Percentiles rank a stretch among this genome's conserved stretches.
Conservation (phyloP, 108 stramenopile species). For the Schizochytrium sp. region DNA sequence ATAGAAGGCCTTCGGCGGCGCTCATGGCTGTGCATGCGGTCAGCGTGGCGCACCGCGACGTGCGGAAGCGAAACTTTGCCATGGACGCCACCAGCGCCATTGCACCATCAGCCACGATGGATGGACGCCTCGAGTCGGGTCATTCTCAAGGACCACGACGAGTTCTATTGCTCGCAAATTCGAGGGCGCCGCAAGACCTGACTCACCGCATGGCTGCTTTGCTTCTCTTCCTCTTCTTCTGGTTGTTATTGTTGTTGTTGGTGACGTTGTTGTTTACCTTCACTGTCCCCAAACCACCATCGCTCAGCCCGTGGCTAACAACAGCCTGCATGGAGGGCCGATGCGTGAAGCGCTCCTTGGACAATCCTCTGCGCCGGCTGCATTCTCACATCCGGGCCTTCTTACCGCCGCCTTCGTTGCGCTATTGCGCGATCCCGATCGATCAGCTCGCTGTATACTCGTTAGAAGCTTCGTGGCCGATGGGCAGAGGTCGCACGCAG, state of each 20-base stretch:
- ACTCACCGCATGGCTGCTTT: not conserved
- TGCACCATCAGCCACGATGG: too few species aligned
- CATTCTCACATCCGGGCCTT: too few species aligned
- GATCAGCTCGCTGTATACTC: too few species aligned
- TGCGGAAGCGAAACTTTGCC: too few species aligned
- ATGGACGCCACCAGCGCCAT: too few species aligned
- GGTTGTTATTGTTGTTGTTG: not conserved
- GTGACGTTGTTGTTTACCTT: not conserved
- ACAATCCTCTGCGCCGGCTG: not conserved
- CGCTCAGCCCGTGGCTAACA: not conserved
- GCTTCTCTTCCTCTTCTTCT: not conserved
- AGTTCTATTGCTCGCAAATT: not conserved
- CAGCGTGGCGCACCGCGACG: too few species aligned
- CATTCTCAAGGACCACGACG: not conserved
- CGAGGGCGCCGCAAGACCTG: not conserved
- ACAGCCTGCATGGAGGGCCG: not conserved
- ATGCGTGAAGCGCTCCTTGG: not conserved
- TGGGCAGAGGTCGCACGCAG: too few species aligned
- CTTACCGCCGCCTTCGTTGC: too few species aligned
- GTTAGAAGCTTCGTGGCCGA: too few species aligned
- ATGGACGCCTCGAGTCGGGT: not conserved
- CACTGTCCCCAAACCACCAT: not conserved
- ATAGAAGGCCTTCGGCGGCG: too few species aligned
- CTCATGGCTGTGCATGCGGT: too few species aligned
- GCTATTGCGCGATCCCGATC: too few species aligned